phyloP scores from a whole-genome alignment of 148 eudicot species.

The Arctostaphylos glauca region DNA sequence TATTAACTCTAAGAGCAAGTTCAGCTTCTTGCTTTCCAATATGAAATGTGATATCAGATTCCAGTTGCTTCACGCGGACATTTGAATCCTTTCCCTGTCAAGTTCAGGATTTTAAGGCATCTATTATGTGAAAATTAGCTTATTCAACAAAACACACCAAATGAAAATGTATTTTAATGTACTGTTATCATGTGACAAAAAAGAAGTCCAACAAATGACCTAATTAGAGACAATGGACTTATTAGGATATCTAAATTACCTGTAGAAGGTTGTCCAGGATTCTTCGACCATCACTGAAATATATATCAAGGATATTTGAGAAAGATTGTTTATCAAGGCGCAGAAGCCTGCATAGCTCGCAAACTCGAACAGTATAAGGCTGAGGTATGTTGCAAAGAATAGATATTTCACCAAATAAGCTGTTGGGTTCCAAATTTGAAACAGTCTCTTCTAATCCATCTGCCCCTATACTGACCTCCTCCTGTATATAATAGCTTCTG shows the following conservation, averaged over 20 bases:
- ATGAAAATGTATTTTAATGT: background rate
- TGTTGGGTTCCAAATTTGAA: conserved; percentile 47
- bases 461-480: conserved; percentile 59
- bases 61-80: conserved; percentile 62
- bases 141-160: conserved; percentile 17
- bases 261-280: conserved; percentile 72
- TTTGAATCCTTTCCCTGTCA: conserved; percentile 69
- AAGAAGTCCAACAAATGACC: background rate
- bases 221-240: background rate
- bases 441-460: conserved; percentile 64
- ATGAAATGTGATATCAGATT: conserved; percentile 77
- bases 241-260: conserved; percentile 40
- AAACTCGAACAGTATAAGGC: conserved; percentile 75
- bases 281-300: conserved; percentile 73
- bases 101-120: background rate
- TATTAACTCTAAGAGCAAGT: conserved; percentile 86
- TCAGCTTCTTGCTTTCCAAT: conserved; percentile 89
- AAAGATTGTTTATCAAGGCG: conserved; percentile 88
- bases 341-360: conserved; percentile 75
- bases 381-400: conserved; percentile 91
- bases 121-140: background rate
- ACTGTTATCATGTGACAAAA: background rate
- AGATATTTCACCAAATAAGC: conserved; percentile 77
- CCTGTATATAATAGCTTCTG: conserved; percentile 42
- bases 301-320: conserved; percentile 74